These are phyloP conservation scores for Debaryomyces tyrocola DNA, from an alignment of 805 yeast species.

Conservation along the genomic window DNA sequence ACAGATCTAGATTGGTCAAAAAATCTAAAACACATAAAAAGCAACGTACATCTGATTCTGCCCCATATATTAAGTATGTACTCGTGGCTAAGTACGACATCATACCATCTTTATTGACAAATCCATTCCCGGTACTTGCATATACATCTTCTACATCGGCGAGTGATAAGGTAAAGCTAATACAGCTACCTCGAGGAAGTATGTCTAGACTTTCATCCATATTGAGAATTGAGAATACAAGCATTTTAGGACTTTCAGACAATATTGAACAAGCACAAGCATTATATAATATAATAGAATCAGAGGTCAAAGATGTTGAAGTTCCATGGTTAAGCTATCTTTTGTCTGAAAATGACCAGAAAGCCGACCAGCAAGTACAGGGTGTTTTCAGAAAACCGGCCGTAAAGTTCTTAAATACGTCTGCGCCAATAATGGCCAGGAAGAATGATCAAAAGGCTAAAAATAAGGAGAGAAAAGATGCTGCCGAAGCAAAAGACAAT, in stretches of 20 bases:
- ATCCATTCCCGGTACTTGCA: slow-evolving; percentile 59
- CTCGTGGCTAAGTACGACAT: slow-evolving; percentile 65
- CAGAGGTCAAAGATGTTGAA: slow-evolving; percentile 33
- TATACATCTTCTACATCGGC: slow-evolving; percentile 40
- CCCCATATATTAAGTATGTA: slow-evolving; percentile 37
- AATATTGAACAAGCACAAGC: slow-evolving; percentile 25
- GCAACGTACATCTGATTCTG: not conserved
- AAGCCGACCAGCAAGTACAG: not conserved
- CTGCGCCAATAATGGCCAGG: slow-evolving; percentile 41
- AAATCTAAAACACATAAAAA: slow-evolving; percentile 3
- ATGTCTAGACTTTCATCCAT: slow-evolving; percentile 28
- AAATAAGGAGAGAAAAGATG: not conserved
- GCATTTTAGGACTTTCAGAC: slow-evolving; percentile 36
- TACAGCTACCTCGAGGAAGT: slow-evolving; percentile 57
- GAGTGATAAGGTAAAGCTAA: slow-evolving; percentile 46
- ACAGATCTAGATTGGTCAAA: slow-evolving; percentile 6
- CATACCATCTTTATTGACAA: slow-evolving; percentile 48
- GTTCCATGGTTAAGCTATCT: slow-evolving; percentile 47
- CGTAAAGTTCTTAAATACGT: slow-evolving; percentile 44
- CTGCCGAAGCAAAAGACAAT: too few relatives aligned
- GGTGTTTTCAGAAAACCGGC: slow-evolving; percentile 28
- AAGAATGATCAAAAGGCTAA: slow-evolving; percentile 19
- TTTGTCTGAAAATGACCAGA: slow-evolving; percentile 14
- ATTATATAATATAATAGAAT: slow-evolving; percentile 27
- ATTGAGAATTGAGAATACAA: slow-evolving; percentile 25